phyloP scores from a whole-genome alignment of 352 stramenopile species.

The Phytophthora pini region DNA sequence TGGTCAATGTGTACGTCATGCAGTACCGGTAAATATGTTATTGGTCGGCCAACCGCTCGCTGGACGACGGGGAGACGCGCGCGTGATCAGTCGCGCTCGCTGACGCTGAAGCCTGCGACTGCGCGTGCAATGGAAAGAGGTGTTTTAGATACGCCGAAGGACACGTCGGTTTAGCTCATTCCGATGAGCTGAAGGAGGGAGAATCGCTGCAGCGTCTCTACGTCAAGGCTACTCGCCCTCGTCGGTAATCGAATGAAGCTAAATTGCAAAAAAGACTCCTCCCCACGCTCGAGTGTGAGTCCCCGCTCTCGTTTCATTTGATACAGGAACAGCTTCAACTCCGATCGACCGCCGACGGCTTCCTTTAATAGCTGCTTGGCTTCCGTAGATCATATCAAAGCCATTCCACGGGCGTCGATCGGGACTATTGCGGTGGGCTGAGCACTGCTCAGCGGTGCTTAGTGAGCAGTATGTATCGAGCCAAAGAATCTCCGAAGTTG shows the following conservation, averaged over 20 bases:
- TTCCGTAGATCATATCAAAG: background rate
- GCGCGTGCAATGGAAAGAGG: slow-evolving; percentile 48
- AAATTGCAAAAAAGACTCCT: slow-evolving; percentile 52
- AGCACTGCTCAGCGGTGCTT: no score
- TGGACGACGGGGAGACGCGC: slow-evolving; percentile 38
- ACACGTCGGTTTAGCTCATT: slow-evolving; percentile 50
- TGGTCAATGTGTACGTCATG: slow-evolving; percentile 4
- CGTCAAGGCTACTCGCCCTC: slow-evolving; percentile 11
- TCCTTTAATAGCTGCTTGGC: background rate
- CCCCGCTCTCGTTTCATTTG: slow-evolving; percentile 9
- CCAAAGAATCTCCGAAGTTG: no score
- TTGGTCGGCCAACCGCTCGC: slow-evolving; percentile 51
- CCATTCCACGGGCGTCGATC: background rate
- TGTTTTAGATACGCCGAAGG: slow-evolving; percentile 69
- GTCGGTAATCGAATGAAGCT: slow-evolving; percentile 66
- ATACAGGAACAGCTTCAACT: slow-evolving; percentile 9
- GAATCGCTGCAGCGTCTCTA: slow-evolving; percentile 17
- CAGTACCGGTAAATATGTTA: slow-evolving; percentile 78
- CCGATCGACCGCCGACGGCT: no score
- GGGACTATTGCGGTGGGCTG: no score
- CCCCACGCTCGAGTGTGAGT: slow-evolving; percentile 18
- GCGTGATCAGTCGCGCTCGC: slow-evolving; percentile 37
- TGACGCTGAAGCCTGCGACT: slow-evolving; percentile 37
- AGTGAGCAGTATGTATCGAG: no score
- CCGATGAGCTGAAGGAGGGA: slow-evolving; percentile 24